Evolutionary conservation across 2,329 filamentous ascomycete species (phyloP), one percentile per base, ranked within the genome.

Genomic region (Epichloe hybrida): DNA sequence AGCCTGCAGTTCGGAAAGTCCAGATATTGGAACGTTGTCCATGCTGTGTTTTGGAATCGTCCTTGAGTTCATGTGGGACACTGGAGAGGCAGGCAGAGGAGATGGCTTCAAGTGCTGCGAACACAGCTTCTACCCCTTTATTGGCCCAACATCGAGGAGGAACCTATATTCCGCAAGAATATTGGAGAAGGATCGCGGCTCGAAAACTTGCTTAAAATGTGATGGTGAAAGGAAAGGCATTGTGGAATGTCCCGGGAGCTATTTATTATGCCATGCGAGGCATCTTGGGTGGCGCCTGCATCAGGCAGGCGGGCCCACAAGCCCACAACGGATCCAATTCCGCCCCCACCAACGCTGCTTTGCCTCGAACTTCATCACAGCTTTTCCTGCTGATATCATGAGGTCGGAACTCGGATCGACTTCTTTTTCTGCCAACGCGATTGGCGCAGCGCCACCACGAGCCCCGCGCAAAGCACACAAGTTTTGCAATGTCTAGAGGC

Each of bases 1-100:
- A 21, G 60, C 61, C 46, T 75, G 69, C 21, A 83, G 69, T 56
- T 79, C 76, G 21, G 74, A 68, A 17, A 81, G 66, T 8, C 76
- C 73, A 6, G 69, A 66, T 46, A 81, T 66, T 46, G 73, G 72
- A n/a, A 66, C 57, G n/a, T 62, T 61, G 48, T 71, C 70, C 59
- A 66, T 66, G 43, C 65, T 66, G 55, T 61, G 63, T 42, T 66
- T 59, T 4, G 69, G 69, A 2, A 72, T 61, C n/a, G 63, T 50
- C 53, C 59, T 58, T 2, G 61, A 54, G 5, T 59, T 50, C 66
- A 68, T 68, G 20, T 4, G 21, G 37, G 23, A 42, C 9, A 8
- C 6, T 35, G 3, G 2, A 36, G 4, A 35, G 37, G 21, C 9
- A 27, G 8, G 21, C 9, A 27, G 8, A 36, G 3, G 15, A 37